Evolutionary conservation across 225 moss, liverwort and hornwort species (phyloP).

Genomic region (Pseudisothecium myosuroides): DNA sequence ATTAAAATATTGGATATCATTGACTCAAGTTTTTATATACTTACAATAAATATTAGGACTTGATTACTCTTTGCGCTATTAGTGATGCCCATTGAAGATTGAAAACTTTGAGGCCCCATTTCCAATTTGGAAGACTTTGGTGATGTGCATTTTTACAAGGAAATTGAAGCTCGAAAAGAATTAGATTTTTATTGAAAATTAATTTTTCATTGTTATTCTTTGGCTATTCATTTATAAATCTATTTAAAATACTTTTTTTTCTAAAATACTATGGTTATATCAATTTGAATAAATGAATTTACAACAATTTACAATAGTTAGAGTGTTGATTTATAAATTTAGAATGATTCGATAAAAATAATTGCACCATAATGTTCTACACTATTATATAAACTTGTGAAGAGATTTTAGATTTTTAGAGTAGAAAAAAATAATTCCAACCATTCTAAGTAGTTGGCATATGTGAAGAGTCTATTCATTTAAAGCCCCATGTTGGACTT

Average conservation of each 20-base stretch:
- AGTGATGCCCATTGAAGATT: not conserved
- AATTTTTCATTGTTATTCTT: not conserved
- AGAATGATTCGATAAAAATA: not conserved
- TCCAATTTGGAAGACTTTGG: accelerated
- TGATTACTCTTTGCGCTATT: accelerated
- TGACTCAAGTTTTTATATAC: not conserved
- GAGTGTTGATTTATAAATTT: not conserved
- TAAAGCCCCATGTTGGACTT: too few relatives aligned
- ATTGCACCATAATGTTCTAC: too few relatives aligned
- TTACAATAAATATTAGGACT: not conserved
- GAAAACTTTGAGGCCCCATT: accelerated
- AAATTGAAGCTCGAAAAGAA: not conserved
- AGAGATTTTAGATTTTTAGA: not conserved
- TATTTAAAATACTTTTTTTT: not conserved
- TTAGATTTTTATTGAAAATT: not conserved
- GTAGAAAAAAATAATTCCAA: not conserved
- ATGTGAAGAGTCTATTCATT: not conserved
- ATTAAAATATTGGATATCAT: not conserved
- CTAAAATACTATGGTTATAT: not conserved
- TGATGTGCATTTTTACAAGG: accelerated
- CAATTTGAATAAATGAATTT: not conserved
- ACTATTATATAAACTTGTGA: not conserved
- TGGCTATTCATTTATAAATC: not conserved
- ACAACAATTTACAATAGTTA: too few relatives aligned
- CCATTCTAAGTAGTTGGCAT: not conserved